Evolutionary conservation across 768 basidiomycete species (phyloP).

Genomic region (Boletus sp.): DNA sequence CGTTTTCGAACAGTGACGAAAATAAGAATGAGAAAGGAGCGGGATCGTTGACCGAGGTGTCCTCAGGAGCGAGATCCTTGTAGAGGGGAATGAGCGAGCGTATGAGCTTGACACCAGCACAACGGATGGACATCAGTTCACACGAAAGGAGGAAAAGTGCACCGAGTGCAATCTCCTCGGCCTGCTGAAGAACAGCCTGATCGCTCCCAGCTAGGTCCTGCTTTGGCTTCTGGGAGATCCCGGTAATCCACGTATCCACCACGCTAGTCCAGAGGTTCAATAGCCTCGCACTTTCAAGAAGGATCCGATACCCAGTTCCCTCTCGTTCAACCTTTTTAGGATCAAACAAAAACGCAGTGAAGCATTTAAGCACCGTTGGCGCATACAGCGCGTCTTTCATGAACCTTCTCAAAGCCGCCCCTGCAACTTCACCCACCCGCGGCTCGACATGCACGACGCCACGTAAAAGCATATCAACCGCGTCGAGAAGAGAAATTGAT

Average conservation of each 20-base stretch:
- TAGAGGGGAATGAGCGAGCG: slow-evolving; percentile 53
- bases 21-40: slow-evolving; percentile 36
- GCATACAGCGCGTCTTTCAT: slow-evolving; percentile 58
- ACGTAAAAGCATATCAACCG: slow-evolving; percentile 74
- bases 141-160: slow-evolving; percentile 72
- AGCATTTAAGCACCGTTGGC: slow-evolving; percentile 56
- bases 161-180: slow-evolving; percentile 66
- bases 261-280: slow-evolving; percentile 71
- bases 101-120: slow-evolving; percentile 60
- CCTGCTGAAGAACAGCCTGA: slow-evolving; percentile 41
- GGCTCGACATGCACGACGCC: slow-evolving; percentile 88
- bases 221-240: slow-evolving; percentile 39
- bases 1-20: slow-evolving; percentile 54
- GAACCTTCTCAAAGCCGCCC: slow-evolving; percentile 65
- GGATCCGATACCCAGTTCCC: slow-evolving; percentile 56
- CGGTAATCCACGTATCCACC: slow-evolving; percentile 64
- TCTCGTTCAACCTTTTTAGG: slow-evolving; percentile 61
- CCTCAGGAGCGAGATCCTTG: slow-evolving; percentile 40
- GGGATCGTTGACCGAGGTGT: slow-evolving; percentile 25
- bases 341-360: slow-evolving; percentile 72
- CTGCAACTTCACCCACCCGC: slow-evolving; percentile 62
- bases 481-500: slow-evolving; percentile 50
- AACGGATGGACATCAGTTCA: slow-evolving; percentile 46
- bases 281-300: slow-evolving; percentile 64
- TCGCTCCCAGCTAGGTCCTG: slow-evolving; percentile 41